Conservation (phyloP, 768 basidiomycete genomes). For the Sporobolomyces roseus region DNA sequence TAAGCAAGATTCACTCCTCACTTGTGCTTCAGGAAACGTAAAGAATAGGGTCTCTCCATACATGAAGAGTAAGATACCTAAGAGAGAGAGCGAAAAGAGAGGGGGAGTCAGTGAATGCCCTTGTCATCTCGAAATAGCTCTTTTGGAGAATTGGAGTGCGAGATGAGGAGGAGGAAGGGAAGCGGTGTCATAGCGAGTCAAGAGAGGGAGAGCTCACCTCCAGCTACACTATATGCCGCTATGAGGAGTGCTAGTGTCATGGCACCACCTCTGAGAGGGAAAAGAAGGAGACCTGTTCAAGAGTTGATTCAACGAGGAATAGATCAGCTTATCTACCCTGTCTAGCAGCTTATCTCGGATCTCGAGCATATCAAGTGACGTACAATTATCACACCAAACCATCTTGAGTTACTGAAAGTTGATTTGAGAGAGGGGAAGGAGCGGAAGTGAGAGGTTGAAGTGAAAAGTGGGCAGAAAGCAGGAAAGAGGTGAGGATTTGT, state of each 20-base stretch:
- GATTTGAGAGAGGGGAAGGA: not conserved
- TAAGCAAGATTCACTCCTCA: too few relatives aligned
- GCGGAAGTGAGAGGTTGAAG: too few relatives aligned
- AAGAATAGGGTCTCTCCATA: conserved; percentile 28
- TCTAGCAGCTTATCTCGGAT: too few relatives aligned
- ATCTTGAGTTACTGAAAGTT: not conserved
- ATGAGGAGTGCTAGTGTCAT: conserved; percentile 31
- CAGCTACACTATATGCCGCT: conserved; percentile 29
- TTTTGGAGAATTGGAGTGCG: too few relatives aligned
- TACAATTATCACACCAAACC: conserved; percentile 39
- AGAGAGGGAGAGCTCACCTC: conserved; percentile 9
- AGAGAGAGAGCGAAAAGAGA: not conserved
- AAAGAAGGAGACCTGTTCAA: conserved; percentile 25
- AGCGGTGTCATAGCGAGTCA: too few relatives aligned
- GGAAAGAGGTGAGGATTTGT: not conserved
- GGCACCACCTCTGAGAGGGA: conserved; percentile 30
- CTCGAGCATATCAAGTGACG: not conserved
- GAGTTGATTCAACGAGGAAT: too few relatives aligned
- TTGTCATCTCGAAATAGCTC: not conserved
- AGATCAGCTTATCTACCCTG: too few relatives aligned
- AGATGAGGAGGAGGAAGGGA: not conserved
- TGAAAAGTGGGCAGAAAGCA: not conserved
- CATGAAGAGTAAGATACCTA: conserved; percentile 33
- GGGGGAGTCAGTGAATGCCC: too few relatives aligned
- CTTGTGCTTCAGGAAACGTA: conserved; percentile 20